Base-by-base conservation (phyloP, 306 rosid species). In the Dicorynia guianensis region DNA sequence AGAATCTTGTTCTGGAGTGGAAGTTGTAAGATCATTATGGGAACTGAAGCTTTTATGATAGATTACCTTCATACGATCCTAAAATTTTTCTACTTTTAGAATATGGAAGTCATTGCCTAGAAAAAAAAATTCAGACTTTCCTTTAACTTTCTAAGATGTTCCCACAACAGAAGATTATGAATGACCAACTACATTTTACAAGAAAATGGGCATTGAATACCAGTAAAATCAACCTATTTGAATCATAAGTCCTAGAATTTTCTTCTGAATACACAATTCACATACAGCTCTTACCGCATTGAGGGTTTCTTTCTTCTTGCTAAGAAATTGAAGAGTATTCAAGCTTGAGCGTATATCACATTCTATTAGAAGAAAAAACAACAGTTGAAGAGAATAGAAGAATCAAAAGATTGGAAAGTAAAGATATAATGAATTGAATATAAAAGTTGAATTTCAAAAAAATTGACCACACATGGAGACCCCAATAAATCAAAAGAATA, bases 341-440 rank as follows among this genome's bases (percentile, higher is more conserved):
- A 94, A 89, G 88, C 98, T 92, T 66, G 97, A 94, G 72, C 98
- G 96, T 68, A 94, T 94, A 84, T 94, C 98, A 63, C 96, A 90
- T 85, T 86, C 98, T 94, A 96, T 50, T 76, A 81, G 39, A 50
- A 44, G 67, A 54, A 78, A 53, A 43, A 68, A 68, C 46, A 59
- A 56, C 30, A 17, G 62, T 42, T 42, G 18, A 38, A 72, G 56
- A 76, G 56, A 76, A 74, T 67, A 61, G 19, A 74, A 73, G 67
- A 15, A 40, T 60, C 60, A 76, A 78, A 76, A 39, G 50, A 49
- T 9, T 61, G 44, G 46, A 75, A 70, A 68, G 64, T 60, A n/a
- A 33, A 60, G 50, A 72, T 34, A 30, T 25, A 15, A 10, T 6
- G 11, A 36, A 6, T 12, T 7, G 50, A 34, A 17, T 46, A 63